Evolutionary conservation across 2,329 filamentous ascomycete genomes (phyloP).

Genomic region (Neoarthrinium moseri): DNA sequence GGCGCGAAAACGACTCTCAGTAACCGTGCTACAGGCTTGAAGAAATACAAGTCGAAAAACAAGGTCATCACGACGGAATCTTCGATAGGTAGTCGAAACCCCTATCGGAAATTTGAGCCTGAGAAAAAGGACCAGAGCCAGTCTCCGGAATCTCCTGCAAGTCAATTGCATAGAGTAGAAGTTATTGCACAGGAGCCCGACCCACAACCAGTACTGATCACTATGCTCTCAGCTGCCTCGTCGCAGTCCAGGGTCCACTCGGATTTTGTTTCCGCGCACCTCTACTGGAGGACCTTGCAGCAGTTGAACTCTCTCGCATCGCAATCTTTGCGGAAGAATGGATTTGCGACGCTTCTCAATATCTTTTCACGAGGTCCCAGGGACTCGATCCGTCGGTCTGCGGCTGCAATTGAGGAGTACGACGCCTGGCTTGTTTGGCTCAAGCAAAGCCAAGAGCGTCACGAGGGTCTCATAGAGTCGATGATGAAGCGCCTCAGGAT

Average conservation of each 20-base stretch:
- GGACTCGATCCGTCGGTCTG: constrained; percentile 67
- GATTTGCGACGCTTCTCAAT: constrained; percentile 70
- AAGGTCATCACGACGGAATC: constrained; percentile 51
- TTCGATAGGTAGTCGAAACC: constrained; percentile 56
- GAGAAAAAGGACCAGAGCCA: constrained; percentile 20
- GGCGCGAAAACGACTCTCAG: constrained; percentile 64
- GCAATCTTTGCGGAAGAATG: constrained; percentile 61
- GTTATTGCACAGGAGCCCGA: constrained; percentile 39
- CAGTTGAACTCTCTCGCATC: constrained; percentile 66
- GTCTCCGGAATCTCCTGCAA: constrained; percentile 21
- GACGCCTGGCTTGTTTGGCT: constrained; percentile 82
- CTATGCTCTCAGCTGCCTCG: constrained; percentile 75
- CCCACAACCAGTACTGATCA: constrained; percentile 53
- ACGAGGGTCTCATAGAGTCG: constrained; percentile 70
- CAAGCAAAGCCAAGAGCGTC: constrained; percentile 76
- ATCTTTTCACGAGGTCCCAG: constrained; percentile 72
- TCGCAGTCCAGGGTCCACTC: constrained; percentile 74
- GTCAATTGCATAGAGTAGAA: constrained; percentile 25
- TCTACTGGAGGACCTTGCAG: constrained; percentile 81
- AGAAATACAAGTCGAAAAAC: constrained; percentile 60
- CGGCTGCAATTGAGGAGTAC: constrained; percentile 73
- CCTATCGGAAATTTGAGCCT: constrained; percentile 43
- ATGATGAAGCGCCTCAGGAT: constrained; percentile 74
- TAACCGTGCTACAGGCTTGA: constrained; percentile 64
- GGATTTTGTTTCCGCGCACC: constrained; percentile 80